Evolutionary conservation across 2,329 filamentous ascomycete genomes (phyloP).

Genomic region (Monilinia fructigena): DNA sequence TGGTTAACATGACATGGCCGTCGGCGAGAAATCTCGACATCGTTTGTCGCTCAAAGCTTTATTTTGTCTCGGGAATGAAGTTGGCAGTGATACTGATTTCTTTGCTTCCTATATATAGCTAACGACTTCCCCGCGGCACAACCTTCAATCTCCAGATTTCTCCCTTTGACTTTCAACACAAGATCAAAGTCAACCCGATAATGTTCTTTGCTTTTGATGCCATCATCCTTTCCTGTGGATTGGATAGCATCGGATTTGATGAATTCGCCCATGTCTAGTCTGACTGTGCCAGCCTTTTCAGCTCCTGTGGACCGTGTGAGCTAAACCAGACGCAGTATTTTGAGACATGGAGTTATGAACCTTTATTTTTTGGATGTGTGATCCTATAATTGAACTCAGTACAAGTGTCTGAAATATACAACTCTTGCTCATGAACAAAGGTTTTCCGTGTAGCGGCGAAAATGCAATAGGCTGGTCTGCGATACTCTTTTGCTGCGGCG

Average conservation of each 20-base stretch:
- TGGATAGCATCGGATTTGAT: slow-evolving; percentile 1
- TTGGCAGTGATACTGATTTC: slow-evolving; percentile 10
- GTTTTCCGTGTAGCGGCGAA: slow-evolving; percentile 1
- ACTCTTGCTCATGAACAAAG: slow-evolving; percentile 3
- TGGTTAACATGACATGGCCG: neutral
- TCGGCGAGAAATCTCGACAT: no score
- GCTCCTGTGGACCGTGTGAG: slow-evolving; percentile 3
- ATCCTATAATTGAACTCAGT: slow-evolving; percentile 10
- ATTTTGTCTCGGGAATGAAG: slow-evolving; percentile 11
- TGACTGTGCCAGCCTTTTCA: neutral
- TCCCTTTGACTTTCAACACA: neutral
- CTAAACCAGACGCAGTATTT: neutral
- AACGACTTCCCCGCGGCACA: neutral
- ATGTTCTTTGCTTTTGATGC: neutral
- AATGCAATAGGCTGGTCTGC: neutral
- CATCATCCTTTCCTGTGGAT: neutral
- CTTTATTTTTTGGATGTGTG: slow-evolving; percentile 12
- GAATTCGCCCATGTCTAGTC: slow-evolving; percentile 3
- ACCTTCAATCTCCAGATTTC: slow-evolving; percentile 12
- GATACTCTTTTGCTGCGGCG: slow-evolving; percentile 10
- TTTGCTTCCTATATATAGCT: neutral
- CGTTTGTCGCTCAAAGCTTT: neutral
- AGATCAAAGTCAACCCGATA: slow-evolving; percentile 11
- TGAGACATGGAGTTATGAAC: neutral
- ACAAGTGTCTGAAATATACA: slow-evolving; percentile 14